Base-by-base conservation (phyloP, 2,329 filamentous ascomycete genomes). In the Fusarium chlamydosporum region DNA sequence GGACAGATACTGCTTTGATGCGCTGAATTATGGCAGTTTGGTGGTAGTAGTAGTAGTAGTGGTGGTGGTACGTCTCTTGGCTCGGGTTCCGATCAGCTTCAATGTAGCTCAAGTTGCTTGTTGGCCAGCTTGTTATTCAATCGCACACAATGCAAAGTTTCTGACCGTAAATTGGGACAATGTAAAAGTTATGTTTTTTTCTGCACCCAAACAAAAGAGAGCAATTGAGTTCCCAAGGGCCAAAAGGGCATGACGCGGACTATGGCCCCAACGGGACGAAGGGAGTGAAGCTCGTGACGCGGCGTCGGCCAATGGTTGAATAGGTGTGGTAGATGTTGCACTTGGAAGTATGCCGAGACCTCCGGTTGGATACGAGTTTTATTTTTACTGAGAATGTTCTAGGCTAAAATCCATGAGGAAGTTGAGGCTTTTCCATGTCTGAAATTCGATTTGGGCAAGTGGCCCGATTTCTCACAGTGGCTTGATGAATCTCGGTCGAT, bases 241-340 rank as follows among this genome's bases (percentile, higher is more conserved):
- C 42, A 16, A 42, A 47, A 41, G 23, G 41, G 42, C 51, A 70
- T 70, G 67, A 70, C 67, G 67, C 45, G 67, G 67, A 70, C 66
- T 70, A 47, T 23, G 56, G 31, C 66, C 50, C 56, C 63, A 42
- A 65, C 43, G 40, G 47, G 56, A 51, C 56, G 54, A 56, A 47
- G 42, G 58, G 56, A 34, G 45, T 57, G 47, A 71, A 65, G 67
- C 67, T 56, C 59, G 67, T 70, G 67, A 70, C 67, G 67, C 67
- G 67, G 67, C 55, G 51, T 55, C 27, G 54, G 29, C 67, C 67
- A 70, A 70, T 70, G 48, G 29, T 23, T 40, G 62, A 9, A 31
- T 48, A n/a, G 40, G 43, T 67, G 60, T 66, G 54, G 60, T 56
- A 53, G 59, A 54, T 61, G 65, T 67, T 62, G 63, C 54, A 64